These are phyloP conservation scores for Moesziomyces aphidis DNA, from an alignment of 1,284 basidiomycete species.

Conservation along the genomic window DNA sequence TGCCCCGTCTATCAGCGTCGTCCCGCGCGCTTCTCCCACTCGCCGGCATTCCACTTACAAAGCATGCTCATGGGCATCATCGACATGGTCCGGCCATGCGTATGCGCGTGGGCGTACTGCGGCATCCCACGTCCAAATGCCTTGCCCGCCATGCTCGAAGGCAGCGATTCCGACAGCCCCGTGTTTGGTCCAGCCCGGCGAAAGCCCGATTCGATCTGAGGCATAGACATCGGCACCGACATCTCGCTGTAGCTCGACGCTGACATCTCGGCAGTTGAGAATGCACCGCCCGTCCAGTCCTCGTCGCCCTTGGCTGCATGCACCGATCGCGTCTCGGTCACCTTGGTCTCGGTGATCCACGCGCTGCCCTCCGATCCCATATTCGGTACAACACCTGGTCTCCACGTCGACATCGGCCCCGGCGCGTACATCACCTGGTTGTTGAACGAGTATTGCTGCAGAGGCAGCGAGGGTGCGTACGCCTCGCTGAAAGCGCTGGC, in stretches of 20 bases:
- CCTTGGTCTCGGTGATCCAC: not conserved
- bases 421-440: slow-evolving; percentile 1
- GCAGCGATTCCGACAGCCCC: not conserved
- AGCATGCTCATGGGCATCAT: not conserved
- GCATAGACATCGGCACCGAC: not conserved
- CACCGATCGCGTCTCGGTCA: not conserved
- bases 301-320: not conserved
- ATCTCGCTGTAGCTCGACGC: not conserved
- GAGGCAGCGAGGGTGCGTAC: not conserved
- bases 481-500: not conserved
- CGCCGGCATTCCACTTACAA: not conserved
- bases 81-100: not conserved
- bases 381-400: not conserved
- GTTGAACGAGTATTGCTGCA: not conserved
- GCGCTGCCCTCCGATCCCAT: not conserved
- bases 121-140: not conserved
- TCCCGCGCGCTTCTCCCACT: not conserved
- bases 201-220: not conserved
- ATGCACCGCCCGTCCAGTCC: not conserved
- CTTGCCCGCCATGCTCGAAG: not conserved
- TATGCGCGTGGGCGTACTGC: not conserved
- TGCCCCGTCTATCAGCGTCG: not conserved
- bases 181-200: too few species aligned
- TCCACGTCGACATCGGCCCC: not conserved
- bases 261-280: not conserved